Conservation (phyloP, 768 basidiomycete genomes). For the Termitomyces sp. region DNA sequence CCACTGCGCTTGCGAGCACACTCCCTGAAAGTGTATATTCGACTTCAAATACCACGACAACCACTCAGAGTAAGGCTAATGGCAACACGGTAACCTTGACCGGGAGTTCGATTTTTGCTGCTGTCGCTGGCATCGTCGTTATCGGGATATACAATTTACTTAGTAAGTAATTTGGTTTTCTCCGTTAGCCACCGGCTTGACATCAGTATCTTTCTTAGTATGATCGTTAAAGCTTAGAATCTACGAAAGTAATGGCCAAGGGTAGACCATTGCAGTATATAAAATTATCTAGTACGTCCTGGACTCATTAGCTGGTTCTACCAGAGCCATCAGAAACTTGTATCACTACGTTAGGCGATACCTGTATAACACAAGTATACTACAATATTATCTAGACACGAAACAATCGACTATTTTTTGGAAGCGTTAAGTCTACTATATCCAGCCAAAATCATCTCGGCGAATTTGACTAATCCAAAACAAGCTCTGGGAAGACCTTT, state of each 20-base stretch:
- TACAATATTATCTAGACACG: not conserved
- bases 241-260: no score
- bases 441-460: no score
- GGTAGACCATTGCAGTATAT: not conserved
- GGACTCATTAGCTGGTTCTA: not conserved
- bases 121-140: not conserved
- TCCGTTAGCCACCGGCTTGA: not conserved
- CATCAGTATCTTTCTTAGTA: no score
- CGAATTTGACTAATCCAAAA: no score
- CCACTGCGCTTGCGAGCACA: constrained; percentile 35
- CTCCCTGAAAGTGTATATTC: constrained; percentile 4
- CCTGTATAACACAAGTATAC: not conserved
- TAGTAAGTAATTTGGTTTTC: not conserved
- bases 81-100: not conserved
- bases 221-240: no score
- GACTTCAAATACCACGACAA: constrained; percentile 3
- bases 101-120: not conserved
- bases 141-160: not conserved
- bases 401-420: no score
- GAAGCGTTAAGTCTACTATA: no score
- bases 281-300: not conserved
- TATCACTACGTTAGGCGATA: not conserved
- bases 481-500: no score
- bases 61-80: not conserved
- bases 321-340: no score